Conservation (phyloP, 129 eudicot genomes). For the Erigeron canadensis region DNA sequence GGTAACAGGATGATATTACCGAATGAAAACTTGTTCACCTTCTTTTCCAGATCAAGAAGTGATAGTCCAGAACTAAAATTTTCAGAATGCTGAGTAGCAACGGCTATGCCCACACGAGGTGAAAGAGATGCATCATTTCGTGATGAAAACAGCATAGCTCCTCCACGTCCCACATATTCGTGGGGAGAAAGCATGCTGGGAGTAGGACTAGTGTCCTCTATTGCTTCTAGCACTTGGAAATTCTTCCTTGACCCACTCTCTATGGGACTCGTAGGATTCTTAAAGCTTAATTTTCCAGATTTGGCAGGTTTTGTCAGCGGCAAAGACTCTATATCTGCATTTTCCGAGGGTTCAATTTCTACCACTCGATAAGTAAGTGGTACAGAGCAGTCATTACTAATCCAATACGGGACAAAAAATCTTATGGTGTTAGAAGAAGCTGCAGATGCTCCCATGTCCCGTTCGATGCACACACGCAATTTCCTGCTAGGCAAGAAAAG, state of each 20-base stretch:
- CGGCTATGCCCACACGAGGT: conserved; percentile 89
- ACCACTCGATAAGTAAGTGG: conserved; percentile 77
- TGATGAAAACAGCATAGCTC: conserved; percentile 78
- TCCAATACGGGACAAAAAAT: conserved; percentile 96
- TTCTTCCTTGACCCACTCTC: conserved; percentile 47
- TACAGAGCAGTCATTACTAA: conserved; percentile 65
- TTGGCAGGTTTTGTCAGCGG: conserved; percentile 48
- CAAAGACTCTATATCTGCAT: conserved; percentile 54
- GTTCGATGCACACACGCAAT: conserved; percentile 95
- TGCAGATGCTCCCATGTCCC: conserved; percentile 83
- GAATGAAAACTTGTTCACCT: conserved; percentile 46
- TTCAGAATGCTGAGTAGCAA: conserved; percentile 73
- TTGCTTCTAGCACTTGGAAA: conserved; percentile 77
- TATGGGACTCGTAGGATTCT: conserved; percentile 35
- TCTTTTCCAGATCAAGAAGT: conserved; percentile 93
- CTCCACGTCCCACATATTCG: conserved; percentile 95
- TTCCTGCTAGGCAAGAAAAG: conserved; percentile 51
- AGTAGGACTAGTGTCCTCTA: conserved; percentile 85
- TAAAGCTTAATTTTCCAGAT: conserved; percentile 49
- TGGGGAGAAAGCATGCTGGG: conserved; percentile 99
- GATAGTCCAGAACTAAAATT: conserved; percentile 81
- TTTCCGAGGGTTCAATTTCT: conserved; percentile 82
- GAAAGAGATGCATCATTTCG: conserved; percentile 86
- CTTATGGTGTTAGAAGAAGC: conserved; percentile 86
- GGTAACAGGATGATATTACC: not conserved